Evolutionary conservation across 805 yeast species (phyloP).

Genomic region (Kodamaea nitidulidarum): DNA sequence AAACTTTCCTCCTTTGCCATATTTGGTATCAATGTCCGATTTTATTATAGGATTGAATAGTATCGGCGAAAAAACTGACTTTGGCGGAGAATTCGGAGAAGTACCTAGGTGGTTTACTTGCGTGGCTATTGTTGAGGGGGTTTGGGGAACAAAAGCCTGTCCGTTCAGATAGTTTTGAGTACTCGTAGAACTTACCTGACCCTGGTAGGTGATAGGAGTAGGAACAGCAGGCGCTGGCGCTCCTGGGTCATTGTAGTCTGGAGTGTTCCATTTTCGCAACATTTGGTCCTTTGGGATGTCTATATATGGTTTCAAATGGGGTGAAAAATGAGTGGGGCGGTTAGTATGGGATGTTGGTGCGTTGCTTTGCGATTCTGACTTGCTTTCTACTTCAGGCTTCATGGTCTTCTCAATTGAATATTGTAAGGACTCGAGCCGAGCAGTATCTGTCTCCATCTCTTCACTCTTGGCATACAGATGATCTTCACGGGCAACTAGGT

Average conservation of each 20-base stretch:
- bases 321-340: neutral
- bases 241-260: constrained; percentile 72
- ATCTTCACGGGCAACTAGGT: neutral
- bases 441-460: constrained; percentile 13
- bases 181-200: neutral
- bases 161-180: too few relatives aligned
- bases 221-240: constrained; percentile 68
- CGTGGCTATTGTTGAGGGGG: neutral
- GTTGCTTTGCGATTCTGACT: neutral
- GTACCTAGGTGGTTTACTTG: neutral
- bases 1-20: constrained; percentile 86
- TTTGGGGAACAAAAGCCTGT: neutral
- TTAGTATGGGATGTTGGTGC: neutral
- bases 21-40: constrained; percentile 76
- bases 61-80: constrained; percentile 77
- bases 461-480: constrained; percentile 1
- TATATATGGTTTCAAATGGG: constrained; percentile 18
- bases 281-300: constrained; percentile 60
- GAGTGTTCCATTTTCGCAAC: constrained; percentile 41
- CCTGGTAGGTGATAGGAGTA: constrained; percentile 19
- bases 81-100: constrained; percentile 1
- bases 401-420: constrained; percentile 1
- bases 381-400: neutral
- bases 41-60: constrained; percentile 77
- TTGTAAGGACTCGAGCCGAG: neutral